Conservation (phyloP, 2,329 filamentous ascomycete genomes). For the Endocalyx cinctus region DNA sequence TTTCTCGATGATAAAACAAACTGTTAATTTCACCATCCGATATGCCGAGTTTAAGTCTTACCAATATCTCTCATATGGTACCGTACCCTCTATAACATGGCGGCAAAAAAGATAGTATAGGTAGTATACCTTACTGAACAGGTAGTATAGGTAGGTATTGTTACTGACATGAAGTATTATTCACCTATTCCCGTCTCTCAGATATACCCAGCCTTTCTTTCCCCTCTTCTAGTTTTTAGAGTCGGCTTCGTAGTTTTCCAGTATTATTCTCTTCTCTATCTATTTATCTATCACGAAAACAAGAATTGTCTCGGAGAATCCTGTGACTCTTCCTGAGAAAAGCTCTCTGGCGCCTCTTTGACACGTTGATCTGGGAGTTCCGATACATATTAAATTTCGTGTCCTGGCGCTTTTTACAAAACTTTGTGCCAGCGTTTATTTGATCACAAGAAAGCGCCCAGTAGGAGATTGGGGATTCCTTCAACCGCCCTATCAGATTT, state of each 20-base stretch:
- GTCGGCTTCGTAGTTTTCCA: conserved; percentile 6
- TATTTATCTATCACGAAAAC: conserved; percentile 1
- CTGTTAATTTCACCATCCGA: too few relatives aligned
- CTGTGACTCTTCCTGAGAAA: conserved; percentile 1
- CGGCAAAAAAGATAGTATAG: too few relatives aligned
- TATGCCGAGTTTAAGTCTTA: too few relatives aligned
- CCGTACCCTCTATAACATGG: too few relatives aligned
- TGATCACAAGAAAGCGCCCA: conserved; percentile 35
- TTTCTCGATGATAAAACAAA: too few relatives aligned
- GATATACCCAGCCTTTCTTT: conserved; percentile 19
- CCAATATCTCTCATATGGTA: too few relatives aligned
- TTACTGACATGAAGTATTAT: too few relatives aligned
- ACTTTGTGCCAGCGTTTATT: conserved; percentile 44
- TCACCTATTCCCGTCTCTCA: conserved; percentile 12
- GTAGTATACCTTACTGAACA: too few relatives aligned
- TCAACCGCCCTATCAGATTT: conserved; percentile 40
- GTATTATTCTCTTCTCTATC: conserved; percentile 2
- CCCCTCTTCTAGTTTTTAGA: conserved; percentile 5
- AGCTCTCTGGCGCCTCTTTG: conserved; percentile 4
- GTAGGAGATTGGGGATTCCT: conserved; percentile 32
- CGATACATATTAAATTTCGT: conserved; percentile 21
- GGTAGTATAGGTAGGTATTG: too few relatives aligned
- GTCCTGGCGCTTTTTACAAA: conserved; percentile 30
- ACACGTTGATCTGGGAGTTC: conserved; percentile 18
- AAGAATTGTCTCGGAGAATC: not conserved